phyloP scores from a whole-genome alignment of 805 yeast genomes.

The Wickerhamiella kurtzmanii region DNA sequence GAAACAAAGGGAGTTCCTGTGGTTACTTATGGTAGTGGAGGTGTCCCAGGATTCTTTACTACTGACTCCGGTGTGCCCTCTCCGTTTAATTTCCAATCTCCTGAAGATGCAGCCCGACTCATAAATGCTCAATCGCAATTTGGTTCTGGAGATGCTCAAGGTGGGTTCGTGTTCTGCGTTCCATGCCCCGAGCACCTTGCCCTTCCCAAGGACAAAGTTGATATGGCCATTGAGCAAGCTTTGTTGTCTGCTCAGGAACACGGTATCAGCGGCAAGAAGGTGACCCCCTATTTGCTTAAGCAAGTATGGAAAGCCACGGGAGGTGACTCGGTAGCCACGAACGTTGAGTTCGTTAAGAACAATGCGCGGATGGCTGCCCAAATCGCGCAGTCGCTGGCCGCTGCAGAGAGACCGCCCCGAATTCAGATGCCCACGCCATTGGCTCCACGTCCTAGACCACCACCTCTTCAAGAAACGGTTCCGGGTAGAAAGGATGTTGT shows the following conservation, averaged over 20 bases:
- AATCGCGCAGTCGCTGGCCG: conserved; percentile 44
- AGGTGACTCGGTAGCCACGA: conserved; percentile 58
- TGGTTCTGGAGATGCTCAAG: conserved; percentile 26
- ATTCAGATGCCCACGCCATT: not conserved
- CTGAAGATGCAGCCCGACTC: conserved; percentile 48
- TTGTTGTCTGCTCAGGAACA: conserved; percentile 37
- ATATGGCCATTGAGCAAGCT: conserved; percentile 44
- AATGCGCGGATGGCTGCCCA: conserved; percentile 58
- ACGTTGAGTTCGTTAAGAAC: conserved; percentile 61
- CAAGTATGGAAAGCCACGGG: conserved; percentile 53
- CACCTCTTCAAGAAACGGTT: conserved; percentile 2
- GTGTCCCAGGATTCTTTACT: conserved; percentile 71
- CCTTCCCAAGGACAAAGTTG: conserved; percentile 39
- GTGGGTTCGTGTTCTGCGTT: conserved; percentile 68
- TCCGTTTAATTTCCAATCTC: conserved; percentile 47
- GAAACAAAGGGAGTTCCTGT: conserved; percentile 90
- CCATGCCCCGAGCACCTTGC: conserved; percentile 66
- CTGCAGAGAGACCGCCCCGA: not conserved
- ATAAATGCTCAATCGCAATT: conserved; percentile 36
- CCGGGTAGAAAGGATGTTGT: conserved; percentile 22
- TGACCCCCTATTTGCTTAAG: conserved; percentile 64
- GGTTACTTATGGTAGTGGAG: conserved; percentile 40
- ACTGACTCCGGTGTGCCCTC: conserved; percentile 60
- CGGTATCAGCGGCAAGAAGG: conserved; percentile 54
- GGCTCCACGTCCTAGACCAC: conserved; percentile 1